These are phyloP conservation scores for Mrakia hoshinonis DNA, from an alignment of 768 basidiomycete genomes.

Conservation along the genomic window DNA sequence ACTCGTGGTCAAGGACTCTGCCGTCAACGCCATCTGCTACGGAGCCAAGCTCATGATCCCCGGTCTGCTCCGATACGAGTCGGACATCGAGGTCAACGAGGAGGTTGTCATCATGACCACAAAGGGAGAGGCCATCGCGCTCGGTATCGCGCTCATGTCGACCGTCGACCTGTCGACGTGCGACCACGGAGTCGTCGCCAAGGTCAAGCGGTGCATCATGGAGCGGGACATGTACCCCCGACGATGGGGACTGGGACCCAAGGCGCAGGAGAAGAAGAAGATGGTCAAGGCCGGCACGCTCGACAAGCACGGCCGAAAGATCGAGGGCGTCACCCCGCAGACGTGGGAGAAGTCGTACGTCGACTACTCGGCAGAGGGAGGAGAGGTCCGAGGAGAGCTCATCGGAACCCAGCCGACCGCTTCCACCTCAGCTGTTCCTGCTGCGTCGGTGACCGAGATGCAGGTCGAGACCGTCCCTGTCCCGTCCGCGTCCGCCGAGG, in stretches of 20 bases:
- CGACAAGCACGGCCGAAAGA: slow-evolving; percentile 85
- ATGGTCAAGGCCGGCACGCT: slow-evolving; percentile 96
- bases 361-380: slow-evolving; percentile 64
- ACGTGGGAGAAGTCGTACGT: slow-evolving; percentile 90
- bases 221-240: slow-evolving; percentile 88
- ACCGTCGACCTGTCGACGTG: slow-evolving; percentile 96
- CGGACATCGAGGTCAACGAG: slow-evolving; percentile 86
- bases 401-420: slow-evolving; percentile 32
- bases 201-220: slow-evolving; percentile 99
- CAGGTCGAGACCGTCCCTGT: slow-evolving; percentile 31
- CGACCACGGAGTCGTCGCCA: slow-evolving; percentile 97
- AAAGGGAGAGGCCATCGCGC: slow-evolving; percentile 92
- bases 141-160: slow-evolving; percentile 94
- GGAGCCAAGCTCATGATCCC: slow-evolving; percentile 99
- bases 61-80: slow-evolving; percentile 90
- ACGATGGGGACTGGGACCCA: slow-evolving; percentile 96
- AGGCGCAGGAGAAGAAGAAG: slow-evolving; percentile 95
- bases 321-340: slow-evolving; percentile 75
- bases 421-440: slow-evolving; percentile 33
- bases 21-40: slow-evolving; percentile 98
- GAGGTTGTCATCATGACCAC: slow-evolving; percentile 98
- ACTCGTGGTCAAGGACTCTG: slow-evolving; percentile 97
- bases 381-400: slow-evolving; percentile 38
- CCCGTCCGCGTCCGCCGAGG: slow-evolving; percentile 34
- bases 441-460: slow-evolving; percentile 31